A percentile compares a stretch with the other conserved stretches of the same genome.
Evolutionary conservation across 768 basidiomycete genomes (phyloP).

Genomic region (Xerocomus spinulosus): DNA sequence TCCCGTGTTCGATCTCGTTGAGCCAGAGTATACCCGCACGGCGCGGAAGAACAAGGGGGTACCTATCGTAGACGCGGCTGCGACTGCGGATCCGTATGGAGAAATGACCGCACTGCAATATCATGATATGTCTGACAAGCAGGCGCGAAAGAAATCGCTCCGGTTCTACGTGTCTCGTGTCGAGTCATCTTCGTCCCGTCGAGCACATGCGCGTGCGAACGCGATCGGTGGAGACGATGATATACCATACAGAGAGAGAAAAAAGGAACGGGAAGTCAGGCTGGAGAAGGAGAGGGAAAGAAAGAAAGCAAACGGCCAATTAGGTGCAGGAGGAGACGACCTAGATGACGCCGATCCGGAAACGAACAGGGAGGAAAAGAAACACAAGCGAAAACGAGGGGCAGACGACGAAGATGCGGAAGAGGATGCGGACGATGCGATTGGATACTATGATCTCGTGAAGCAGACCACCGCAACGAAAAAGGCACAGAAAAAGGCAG

Average conservation of each 20-base stretch:
- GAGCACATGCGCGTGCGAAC: slow-evolving; percentile 65
- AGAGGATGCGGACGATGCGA: slow-evolving; percentile 45
- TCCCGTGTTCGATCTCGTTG: slow-evolving; percentile 72
- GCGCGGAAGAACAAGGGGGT: slow-evolving; percentile 17
- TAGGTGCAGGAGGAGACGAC: slow-evolving; percentile 59
- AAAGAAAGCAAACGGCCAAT: slow-evolving; percentile 29
- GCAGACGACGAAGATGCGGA: slow-evolving; percentile 37
- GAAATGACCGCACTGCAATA: slow-evolving; percentile 66
- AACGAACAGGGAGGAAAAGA: slow-evolving; percentile 28
- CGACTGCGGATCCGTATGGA: slow-evolving; percentile 49
- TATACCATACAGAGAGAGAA: slow-evolving; percentile 79
- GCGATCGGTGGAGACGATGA: slow-evolving; percentile 92
- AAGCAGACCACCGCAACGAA: slow-evolving; percentile 65
- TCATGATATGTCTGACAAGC: slow-evolving; percentile 81
- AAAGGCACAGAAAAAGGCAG: slow-evolving; percentile 76
- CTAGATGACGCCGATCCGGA: slow-evolving; percentile 56
- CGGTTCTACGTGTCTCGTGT: slow-evolving; percentile 94
- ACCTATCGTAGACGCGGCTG: slow-evolving; percentile 4
- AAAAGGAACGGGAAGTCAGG: slow-evolving; percentile 56
- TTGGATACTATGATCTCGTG: slow-evolving; percentile 91
- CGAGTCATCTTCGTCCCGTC: slow-evolving; percentile 70
- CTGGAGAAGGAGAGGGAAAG: slow-evolving; percentile 42
- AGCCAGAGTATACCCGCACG: slow-evolving; percentile 52
- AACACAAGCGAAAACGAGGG: slow-evolving; percentile 37
- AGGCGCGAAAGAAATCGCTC: slow-evolving; percentile 72